Percentiles rank a stretch among this genome's conserved stretches.
These are phyloP conservation scores for Penicillium chermesinum DNA, from an alignment of 495 filamentous ascomycete species.

Conservation along the genomic window DNA sequence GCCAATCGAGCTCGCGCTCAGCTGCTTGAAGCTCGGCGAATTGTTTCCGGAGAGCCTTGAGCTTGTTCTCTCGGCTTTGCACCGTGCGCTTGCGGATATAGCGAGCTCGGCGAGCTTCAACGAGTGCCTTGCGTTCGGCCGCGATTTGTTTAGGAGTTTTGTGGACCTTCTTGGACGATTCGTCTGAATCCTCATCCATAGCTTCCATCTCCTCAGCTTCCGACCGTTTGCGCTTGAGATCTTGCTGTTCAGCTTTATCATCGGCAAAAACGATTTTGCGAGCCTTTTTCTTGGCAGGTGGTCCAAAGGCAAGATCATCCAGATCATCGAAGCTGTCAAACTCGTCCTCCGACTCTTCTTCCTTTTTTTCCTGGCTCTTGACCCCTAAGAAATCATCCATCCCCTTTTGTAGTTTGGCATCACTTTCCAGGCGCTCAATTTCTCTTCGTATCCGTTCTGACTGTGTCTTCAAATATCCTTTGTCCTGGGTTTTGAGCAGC, in stretches of 20 bases:
- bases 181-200: constrained; percentile 26
- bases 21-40: constrained; percentile 65
- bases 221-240: constrained; percentile 21
- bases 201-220: constrained; percentile 19
- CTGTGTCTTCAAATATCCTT: constrained; percentile 74
- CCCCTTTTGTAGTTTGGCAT: constrained; percentile 39
- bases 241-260: constrained; percentile 45
- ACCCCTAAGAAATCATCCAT: constrained; percentile 27
- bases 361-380: constrained; percentile 22
- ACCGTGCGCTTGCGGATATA: constrained; percentile 47
- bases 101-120: constrained; percentile 37
- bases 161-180: constrained; percentile 23
- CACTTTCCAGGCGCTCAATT: constrained; percentile 54
- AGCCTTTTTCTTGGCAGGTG: constrained; percentile 22
- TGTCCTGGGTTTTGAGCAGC: constrained; percentile 93
- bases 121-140: constrained; percentile 37
- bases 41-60: constrained; percentile 63
- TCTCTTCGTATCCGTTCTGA: constrained; percentile 54
- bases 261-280: constrained; percentile 56
- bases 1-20: constrained; percentile 71
- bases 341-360: constrained; percentile 14
- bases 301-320: constrained; percentile 23
- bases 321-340: constrained; percentile 26
- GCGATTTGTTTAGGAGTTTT: constrained; percentile 38
- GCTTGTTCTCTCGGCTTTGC: constrained; percentile 46